Conservation (phyloP, 2,329 filamentous ascomycete species). For the Neurospora sp. region DNA sequence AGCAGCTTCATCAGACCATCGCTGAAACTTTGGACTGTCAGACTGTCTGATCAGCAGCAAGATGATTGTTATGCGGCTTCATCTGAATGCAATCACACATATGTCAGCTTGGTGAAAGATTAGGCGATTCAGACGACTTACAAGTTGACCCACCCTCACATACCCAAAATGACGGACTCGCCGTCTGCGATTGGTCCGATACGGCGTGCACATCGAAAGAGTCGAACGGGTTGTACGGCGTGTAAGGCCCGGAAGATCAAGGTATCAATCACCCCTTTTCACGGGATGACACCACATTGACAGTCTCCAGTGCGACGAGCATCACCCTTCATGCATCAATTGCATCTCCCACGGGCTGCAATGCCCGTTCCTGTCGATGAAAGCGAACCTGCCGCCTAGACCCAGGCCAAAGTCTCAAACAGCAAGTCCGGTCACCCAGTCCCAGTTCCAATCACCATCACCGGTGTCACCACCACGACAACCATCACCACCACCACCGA, state of each 20-base stretch:
- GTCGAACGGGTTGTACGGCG: constrained; percentile 27
- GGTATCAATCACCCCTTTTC: constrained; percentile 15
- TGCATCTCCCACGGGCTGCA: constrained; percentile 30
- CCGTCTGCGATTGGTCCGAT: neutral
- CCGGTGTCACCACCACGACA: neutral
- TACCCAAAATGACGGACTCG: neutral
- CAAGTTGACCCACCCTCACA: neutral
- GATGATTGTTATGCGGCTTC: neutral
- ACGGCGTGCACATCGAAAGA: constrained; percentile 21
- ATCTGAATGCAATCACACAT: neutral
- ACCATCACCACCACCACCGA: neutral
- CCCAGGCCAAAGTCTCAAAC: neutral
- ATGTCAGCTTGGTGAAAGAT: neutral
- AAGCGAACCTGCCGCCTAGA: neutral
- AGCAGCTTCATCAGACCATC: neutral
- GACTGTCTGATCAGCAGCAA: neutral
- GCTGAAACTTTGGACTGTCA: neutral
- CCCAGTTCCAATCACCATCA: neutral
- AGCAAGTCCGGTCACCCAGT: neutral
- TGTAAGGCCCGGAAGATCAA: constrained; percentile 33
- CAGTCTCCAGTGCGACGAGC: constrained; percentile 28
- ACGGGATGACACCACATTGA: constrained; percentile 1
- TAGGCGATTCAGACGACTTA: neutral
- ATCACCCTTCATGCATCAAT: constrained; percentile 29
- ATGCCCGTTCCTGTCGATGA: constrained; percentile 24